Evolutionary conservation across 441 rosid genomes (phyloP), one percentile per base, ranked within the genome.

Genomic region (Kokia cookei): DNA sequence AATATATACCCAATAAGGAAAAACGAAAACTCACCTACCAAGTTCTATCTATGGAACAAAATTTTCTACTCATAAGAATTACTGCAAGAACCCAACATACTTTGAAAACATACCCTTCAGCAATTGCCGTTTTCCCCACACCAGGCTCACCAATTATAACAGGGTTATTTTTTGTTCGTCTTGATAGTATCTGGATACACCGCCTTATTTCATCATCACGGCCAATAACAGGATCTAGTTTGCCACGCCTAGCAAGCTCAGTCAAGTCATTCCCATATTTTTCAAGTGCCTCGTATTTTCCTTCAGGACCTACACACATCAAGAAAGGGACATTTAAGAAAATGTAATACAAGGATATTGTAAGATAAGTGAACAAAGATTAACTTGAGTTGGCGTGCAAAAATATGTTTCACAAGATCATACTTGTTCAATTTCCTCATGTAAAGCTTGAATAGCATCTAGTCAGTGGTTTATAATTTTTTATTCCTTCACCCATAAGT

Each of bases 161-260:
- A 64, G 92, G 88, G 78, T 88, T 88, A 69, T 86, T 88, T 78
- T 88, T 88, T 5, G 90, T 88, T 78, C 90, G 85, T 76, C 92
- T 78, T 22, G 83, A 86, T 62, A 88, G 77, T 64, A 88, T 88
- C 65, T 88, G 92, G 74, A 88, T 86, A 60, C 87, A 84, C n/a
- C 90, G 78, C 70, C 89, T 85, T 71, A 88, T 85, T 84, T 88
- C 92, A 77, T 86, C 90, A 81, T 88, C 92, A 64, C 90, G 81
- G 17, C 89, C 89, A 35, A 88, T 86, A 26, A 88, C 90, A 72
- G 92, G 92, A 76, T 88, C 92, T 26, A 88, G 90, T 80, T 86
- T 88, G 53, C 92, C 92, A 74, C 85, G 83, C 81, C 83, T 89
- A 69, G 92, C 92, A 74, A 88, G 88, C 82, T 85, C 90, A 22